A percentile compares a stretch with the other conserved stretches of the same genome.
Evolutionary conservation across 1,284 basidiomycete species (phyloP).

Genomic region (Trametes pubescens): DNA sequence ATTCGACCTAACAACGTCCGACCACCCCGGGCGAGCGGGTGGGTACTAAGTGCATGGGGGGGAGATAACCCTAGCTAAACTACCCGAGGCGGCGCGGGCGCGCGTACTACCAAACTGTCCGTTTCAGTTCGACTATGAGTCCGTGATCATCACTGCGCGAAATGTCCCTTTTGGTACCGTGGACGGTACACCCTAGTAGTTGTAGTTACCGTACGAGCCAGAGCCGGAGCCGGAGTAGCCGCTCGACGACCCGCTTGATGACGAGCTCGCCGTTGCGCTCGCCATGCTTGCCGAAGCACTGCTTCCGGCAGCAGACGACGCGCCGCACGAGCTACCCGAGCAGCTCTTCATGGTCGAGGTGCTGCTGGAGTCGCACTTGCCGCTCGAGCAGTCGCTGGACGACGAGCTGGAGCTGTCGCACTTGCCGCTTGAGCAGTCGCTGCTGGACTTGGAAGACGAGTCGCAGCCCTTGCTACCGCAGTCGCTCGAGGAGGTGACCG

Average conservation of each 20-base stretch:
- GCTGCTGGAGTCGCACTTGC: constrained; percentile 7
- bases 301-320: constrained; percentile 8
- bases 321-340: constrained; percentile 12
- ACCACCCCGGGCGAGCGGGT: constrained; percentile 18
- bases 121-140: constrained; percentile 33
- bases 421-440: constrained; percentile 4
- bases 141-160: constrained; percentile 22
- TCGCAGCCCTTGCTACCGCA: constrained; percentile 1
- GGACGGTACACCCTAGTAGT: not conserved
- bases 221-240: constrained; percentile 15
- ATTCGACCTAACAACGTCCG: constrained; percentile 32
- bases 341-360: constrained; percentile 5
- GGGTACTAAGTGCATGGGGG: not conserved
- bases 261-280: not conserved
- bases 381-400: not conserved
- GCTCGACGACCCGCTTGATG: constrained; percentile 9
- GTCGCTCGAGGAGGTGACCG: constrained; percentile 19
- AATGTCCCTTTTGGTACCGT: constrained; percentile 31
- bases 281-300: not conserved
- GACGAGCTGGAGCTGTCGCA: constrained; percentile 10
- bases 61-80: not conserved
- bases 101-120: constrained; percentile 33
- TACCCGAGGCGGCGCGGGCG: not conserved
- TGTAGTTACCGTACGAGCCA: constrained; percentile 14
- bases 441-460: constrained; percentile 12